phyloP scores from a whole-genome alignment of 495 filamentous ascomycete genomes.

The Talaromyces thailandensis region DNA sequence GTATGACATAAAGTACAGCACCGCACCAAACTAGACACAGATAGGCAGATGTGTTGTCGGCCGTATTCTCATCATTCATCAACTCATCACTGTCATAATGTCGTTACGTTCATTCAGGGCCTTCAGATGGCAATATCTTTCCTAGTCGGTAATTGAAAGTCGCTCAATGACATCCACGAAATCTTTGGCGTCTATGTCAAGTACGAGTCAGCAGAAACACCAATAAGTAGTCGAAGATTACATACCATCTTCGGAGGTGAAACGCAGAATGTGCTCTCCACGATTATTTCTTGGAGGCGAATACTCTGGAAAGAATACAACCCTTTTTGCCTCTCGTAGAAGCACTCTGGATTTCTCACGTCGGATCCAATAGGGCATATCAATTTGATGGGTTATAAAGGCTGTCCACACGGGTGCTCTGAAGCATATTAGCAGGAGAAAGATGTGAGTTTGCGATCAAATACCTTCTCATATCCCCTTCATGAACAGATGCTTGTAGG shows the following conservation, averaged over 20 bases:
- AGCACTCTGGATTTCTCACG: conserved; percentile 41
- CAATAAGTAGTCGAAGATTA: neutral
- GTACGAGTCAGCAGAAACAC: neutral
- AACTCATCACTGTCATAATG: neutral
- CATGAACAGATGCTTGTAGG: conserved; percentile 42
- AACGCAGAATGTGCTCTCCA: conserved; percentile 33
- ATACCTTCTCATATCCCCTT: conserved; percentile 33
- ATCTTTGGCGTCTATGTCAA: conserved; percentile 27
- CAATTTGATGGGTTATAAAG: conserved; percentile 56
- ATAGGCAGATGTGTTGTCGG: neutral
- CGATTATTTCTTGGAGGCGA: conserved; percentile 19
- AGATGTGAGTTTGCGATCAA: neutral
- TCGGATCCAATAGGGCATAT: conserved; percentile 48
- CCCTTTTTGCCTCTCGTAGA: conserved; percentile 51
- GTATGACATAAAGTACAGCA: neutral
- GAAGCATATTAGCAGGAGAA: neutral
- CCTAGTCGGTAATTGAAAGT: conserved; percentile 8
- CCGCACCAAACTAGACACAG: neutral
- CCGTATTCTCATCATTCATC: conserved; percentile 6
- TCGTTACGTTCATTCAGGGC: conserved; percentile 4
- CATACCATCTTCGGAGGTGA: conserved; percentile 20
- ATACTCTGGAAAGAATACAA: conserved; percentile 57
- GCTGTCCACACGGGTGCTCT: conserved; percentile 66
- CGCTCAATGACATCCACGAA: conserved; percentile 22
- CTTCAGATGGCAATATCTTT: neutral